Conservation (phyloP, 352 stramenopile species). For the Phytophthora citricola region DNA sequence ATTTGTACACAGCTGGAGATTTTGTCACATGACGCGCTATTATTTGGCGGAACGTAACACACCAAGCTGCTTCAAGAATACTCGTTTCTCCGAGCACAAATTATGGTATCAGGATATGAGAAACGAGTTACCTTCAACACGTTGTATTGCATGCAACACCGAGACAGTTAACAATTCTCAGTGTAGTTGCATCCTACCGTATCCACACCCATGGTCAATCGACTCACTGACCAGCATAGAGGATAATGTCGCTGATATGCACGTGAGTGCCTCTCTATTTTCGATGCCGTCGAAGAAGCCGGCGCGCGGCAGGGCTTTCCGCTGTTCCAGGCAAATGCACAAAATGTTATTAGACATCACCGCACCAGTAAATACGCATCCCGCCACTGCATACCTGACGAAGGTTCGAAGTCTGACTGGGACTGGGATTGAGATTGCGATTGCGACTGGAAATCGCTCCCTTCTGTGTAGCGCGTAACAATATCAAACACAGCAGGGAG, state of each 20-base stretch:
- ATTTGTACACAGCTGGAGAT: slow-evolving; percentile 2
- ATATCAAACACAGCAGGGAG: not conserved
- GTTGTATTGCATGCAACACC: slow-evolving; percentile 4
- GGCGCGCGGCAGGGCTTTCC: slow-evolving; percentile 43
- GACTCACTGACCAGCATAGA: slow-evolving; percentile 10
- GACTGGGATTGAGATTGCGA: slow-evolving; percentile 43
- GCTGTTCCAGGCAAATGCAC: slow-evolving; percentile 15
- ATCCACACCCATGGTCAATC: slow-evolving; percentile 5
- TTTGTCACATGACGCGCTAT: slow-evolving; percentile 1
- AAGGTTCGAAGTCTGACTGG: slow-evolving; percentile 46
- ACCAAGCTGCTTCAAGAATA: slow-evolving; percentile 4
- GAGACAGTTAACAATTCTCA: slow-evolving; percentile 8
- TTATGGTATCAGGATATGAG: no score
- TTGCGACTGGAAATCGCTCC: slow-evolving; percentile 35
- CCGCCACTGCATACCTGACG: slow-evolving; percentile 36
- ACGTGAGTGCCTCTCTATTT: slow-evolving; percentile 30
- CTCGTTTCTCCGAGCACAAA: not conserved
- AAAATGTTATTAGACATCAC: slow-evolving; percentile 17
- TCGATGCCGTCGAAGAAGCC: slow-evolving; percentile 67
- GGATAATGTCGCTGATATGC: slow-evolving; percentile 2
- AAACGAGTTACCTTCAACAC: slow-evolving; percentile 7
- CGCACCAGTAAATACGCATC: not conserved
- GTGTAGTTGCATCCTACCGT: not conserved
- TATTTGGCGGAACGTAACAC: slow-evolving; percentile 14
- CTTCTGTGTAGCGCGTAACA: slow-evolving; percentile 12